Conservation (phyloP, 169 alveolate genomes). For the Fabrea salina region DNA sequence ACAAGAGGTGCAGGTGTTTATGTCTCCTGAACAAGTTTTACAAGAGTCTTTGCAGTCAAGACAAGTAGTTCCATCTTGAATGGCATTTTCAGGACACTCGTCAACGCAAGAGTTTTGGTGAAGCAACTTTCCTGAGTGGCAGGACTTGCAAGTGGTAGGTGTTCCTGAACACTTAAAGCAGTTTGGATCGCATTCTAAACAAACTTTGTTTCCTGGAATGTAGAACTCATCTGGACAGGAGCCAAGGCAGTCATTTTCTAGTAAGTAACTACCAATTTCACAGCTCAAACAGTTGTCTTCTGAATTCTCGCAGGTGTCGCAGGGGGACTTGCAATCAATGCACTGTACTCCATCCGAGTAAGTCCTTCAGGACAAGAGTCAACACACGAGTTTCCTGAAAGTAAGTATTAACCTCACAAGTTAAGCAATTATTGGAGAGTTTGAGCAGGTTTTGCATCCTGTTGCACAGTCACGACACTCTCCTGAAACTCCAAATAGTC, state of each 20-base stretch:
- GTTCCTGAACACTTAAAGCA: constrained; percentile 12
- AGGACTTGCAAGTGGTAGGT: neutral
- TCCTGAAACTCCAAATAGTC: neutral
- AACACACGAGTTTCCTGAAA: neutral
- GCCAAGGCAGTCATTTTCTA: neutral
- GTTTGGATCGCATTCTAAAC: neutral
- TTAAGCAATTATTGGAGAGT: neutral
- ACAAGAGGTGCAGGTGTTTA: constrained; percentile 23
- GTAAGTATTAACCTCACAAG: neutral
- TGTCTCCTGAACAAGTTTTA: neutral
- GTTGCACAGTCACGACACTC: neutral
- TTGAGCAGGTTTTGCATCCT: neutral
- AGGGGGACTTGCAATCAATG: constrained; percentile 14
- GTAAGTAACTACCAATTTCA: neutral
- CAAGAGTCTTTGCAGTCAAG: neutral
- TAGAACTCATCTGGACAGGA: neutral
- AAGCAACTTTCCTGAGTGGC: neutral
- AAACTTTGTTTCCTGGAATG: constrained; percentile 3
- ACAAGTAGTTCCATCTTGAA: constrained; percentile 4
- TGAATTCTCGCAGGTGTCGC: neutral
- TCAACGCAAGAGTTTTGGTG: neutral
- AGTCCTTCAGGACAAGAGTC: neutral
- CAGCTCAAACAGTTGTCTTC: neutral
- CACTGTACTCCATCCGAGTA: too few species aligned
- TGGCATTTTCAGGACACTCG: neutral